These are phyloP conservation scores for Lasiosphaeria miniovina DNA, from an alignment of 495 filamentous ascomycete genomes.

Conservation along the genomic window DNA sequence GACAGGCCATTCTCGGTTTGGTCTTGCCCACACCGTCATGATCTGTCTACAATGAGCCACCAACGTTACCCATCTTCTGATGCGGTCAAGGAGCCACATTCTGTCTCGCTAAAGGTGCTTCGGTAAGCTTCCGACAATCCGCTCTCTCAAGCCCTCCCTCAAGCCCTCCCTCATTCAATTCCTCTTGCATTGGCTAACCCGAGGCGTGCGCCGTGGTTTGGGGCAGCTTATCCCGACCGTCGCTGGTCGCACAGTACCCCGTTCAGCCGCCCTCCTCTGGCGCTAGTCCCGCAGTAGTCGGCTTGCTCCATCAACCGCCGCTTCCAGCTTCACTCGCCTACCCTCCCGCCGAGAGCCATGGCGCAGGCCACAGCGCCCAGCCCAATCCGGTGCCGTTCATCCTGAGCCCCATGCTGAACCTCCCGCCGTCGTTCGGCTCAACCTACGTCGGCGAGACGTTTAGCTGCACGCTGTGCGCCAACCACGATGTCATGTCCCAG, in stretches of 20 bases:
- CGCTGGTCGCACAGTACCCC: constrained; percentile 52
- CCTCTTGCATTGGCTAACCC: not conserved
- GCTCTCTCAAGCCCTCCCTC: not conserved
- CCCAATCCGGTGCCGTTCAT: constrained; percentile 47
- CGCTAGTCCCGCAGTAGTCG: not conserved
- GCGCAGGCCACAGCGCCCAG: constrained; percentile 9
- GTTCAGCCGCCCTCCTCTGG: constrained; percentile 29
- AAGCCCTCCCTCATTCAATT: not conserved
- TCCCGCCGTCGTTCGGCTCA: constrained; percentile 87
- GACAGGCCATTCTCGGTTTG: not conserved
- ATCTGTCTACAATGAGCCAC: constrained; percentile 40
- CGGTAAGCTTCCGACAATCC: constrained; percentile 40
- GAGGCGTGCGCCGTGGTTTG: constrained; percentile 1
- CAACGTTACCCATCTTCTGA: constrained; percentile 55
- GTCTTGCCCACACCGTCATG: constrained; percentile 12
- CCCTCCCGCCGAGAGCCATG: constrained; percentile 8
- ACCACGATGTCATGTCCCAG: constrained; percentile 66
- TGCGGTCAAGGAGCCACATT: constrained; percentile 71
- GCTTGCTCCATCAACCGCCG: constrained; percentile 21
- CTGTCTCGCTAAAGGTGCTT: constrained; percentile 81
- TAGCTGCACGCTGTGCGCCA: constrained; percentile 87
- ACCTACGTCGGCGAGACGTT: constrained; percentile 97
- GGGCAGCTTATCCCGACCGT: constrained; percentile 50
- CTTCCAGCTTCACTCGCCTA: constrained; percentile 48
- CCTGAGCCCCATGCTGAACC: constrained; percentile 64